These are phyloP conservation scores for Prunus dulcis DNA, from an alignment of 306 rosid species.

Conservation along the genomic window DNA sequence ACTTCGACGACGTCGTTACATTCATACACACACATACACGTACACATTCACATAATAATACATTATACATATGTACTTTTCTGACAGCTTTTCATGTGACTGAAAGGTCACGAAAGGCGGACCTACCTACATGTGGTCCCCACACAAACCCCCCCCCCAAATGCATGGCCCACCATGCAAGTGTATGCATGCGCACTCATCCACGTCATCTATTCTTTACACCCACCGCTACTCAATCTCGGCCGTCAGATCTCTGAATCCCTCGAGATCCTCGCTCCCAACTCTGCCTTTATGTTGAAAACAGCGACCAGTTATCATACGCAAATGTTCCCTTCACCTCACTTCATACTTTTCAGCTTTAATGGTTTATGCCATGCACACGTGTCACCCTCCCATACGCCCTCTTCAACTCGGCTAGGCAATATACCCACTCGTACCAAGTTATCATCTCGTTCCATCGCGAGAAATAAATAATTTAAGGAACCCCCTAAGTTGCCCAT, in stretches of 20 bases:
- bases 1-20: not conserved
- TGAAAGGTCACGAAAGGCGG: constrained; percentile 13
- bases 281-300: not conserved
- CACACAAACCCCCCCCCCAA: not conserved
- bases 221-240: not conserved
- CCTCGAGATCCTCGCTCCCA: constrained; percentile 23
- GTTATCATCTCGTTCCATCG: not conserved
- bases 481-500: not conserved
- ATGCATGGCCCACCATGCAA: not conserved
- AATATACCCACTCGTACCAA: not conserved
- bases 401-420: not conserved
- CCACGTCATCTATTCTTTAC: not conserved
- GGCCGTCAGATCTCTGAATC: constrained; percentile 22
- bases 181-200: not conserved
- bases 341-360: constrained; percentile 20
- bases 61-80: not conserved
- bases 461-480: not conserved
- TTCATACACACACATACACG: not conserved
- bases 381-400: constrained; percentile 27
- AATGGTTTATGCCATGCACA: not conserved
- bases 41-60: not conserved
- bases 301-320: constrained; percentile 21
- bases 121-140: constrained; percentile 4
- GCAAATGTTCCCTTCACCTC: constrained; percentile 26
- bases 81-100: constrained; percentile 16